These are phyloP conservation scores for Fusarium nygamai DNA, from an alignment of 2,329 filamentous ascomycete species.

Conservation along the genomic window DNA sequence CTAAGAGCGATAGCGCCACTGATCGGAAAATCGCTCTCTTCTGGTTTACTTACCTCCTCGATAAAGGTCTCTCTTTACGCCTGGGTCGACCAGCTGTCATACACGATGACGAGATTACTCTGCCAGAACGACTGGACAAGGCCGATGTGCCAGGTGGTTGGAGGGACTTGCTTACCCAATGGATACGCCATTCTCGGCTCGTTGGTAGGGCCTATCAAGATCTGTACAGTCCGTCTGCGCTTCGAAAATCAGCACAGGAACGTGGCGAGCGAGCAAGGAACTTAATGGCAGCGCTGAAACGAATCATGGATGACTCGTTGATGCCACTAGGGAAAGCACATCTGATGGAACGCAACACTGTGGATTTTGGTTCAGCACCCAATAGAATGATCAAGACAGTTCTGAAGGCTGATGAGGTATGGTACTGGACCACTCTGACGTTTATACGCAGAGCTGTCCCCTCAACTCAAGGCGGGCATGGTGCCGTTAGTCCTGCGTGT, in stretches of 20 bases:
- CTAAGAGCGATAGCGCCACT: background rate
- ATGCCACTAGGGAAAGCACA: background rate
- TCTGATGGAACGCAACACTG: background rate
- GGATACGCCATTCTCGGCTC: background rate
- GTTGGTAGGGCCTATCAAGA: background rate
- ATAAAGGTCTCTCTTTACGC: background rate
- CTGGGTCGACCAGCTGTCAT: background rate
- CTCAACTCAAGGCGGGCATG: accelerated
- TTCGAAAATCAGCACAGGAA: background rate
- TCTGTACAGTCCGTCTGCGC: background rate
- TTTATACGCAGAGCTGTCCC: background rate
- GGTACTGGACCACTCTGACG: background rate
- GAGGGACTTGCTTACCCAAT: background rate
- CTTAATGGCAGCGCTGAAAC: background rate
- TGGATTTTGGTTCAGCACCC: background rate
- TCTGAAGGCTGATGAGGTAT: background rate
- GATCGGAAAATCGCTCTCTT: background rate
- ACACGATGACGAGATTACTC: background rate
- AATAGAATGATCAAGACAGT: background rate
- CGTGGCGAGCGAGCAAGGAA: background rate
- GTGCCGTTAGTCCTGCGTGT: background rate
- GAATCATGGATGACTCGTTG: background rate
- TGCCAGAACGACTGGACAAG: background rate
- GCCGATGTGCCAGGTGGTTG: background rate
- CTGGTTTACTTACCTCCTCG: background rate